A percentile compares a stretch with the other conserved stretches of the same genome.
These are phyloP conservation scores for Lignosus rhinocerotis DNA, from an alignment of 1,284 basidiomycete genomes.

Conservation along the genomic window DNA sequence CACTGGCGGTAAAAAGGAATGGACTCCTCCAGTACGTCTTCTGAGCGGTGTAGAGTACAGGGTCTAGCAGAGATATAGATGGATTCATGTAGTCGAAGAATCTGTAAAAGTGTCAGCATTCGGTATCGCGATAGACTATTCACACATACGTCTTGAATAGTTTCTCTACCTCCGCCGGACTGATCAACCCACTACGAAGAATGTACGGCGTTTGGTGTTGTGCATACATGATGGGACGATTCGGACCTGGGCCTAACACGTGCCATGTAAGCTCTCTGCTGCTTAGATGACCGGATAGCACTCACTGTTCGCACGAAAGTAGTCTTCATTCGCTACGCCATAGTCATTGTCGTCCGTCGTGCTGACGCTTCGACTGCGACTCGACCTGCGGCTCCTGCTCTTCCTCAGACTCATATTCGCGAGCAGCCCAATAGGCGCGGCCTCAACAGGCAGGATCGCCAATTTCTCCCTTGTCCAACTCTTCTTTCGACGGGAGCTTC, in stretches of 20 bases:
- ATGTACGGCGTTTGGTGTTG: slow-evolving; percentile 66
- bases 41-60: slow-evolving; percentile 73
- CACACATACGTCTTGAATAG: slow-evolving; percentile 73
- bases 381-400: slow-evolving; percentile 36
- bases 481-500: slow-evolving; percentile 20
- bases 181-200: slow-evolving; percentile 68
- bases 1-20: slow-evolving; percentile 81
- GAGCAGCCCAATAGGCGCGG: slow-evolving; percentile 71
- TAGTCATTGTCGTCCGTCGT: slow-evolving; percentile 48
- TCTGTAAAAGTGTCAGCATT: slow-evolving; percentile 37
- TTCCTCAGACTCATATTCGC: slow-evolving; percentile 58
- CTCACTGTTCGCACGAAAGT: slow-evolving; percentile 61
- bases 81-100: slow-evolving; percentile 78
- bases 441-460: slow-evolving; percentile 57
- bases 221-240: slow-evolving; percentile 33
- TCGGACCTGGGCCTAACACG: slow-evolving; percentile 45
- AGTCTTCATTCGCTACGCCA: slow-evolving; percentile 64
- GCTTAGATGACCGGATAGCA: background rate
- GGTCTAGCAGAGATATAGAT: slow-evolving; percentile 71
- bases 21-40: slow-evolving; percentile 73
- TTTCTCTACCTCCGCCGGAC: slow-evolving; percentile 69
- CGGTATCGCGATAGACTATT: background rate
- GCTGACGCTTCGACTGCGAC: slow-evolving; percentile 38
- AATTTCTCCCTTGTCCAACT: slow-evolving; percentile 39
- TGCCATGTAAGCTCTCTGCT: background rate